These are phyloP conservation scores for Lobosporangium transversale DNA, from an alignment of 192 early-diverging fungal genomes.

Conservation along the genomic window DNA sequence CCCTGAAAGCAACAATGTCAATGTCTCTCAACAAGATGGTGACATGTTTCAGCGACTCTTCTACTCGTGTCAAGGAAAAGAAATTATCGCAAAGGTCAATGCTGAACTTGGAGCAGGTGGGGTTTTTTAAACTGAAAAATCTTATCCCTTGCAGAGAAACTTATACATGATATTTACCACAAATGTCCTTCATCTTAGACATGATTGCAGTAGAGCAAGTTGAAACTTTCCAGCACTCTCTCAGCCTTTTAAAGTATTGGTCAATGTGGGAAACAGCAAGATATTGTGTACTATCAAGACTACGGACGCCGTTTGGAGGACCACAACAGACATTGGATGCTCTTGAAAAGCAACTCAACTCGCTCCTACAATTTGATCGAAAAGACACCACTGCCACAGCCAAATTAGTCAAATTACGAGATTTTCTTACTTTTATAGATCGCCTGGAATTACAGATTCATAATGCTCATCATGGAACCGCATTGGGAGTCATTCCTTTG, in stretches of 20 bases:
- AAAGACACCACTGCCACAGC: background rate
- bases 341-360: slow-evolving; percentile 57
- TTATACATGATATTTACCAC: background rate
- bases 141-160: no score
- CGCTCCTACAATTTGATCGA: slow-evolving; percentile 22
- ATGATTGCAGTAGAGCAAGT: slow-evolving; percentile 25
- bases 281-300: slow-evolving; percentile 74
- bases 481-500: slow-evolving; percentile 62
- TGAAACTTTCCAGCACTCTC: slow-evolving; percentile 47
- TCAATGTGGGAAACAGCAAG: slow-evolving; percentile 78
- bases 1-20: background rate
- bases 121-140: background rate
- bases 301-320: slow-evolving; percentile 80
- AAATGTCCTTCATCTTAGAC: background rate
- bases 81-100: slow-evolving; percentile 37
- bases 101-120: slow-evolving; percentile 31
- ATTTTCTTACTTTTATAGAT: slow-evolving; percentile 71
- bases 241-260: slow-evolving; percentile 71
- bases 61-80: slow-evolving; percentile 63
- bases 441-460: slow-evolving; percentile 78
- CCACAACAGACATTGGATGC: slow-evolving; percentile 71
- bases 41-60: slow-evolving; percentile 66
- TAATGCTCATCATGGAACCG: slow-evolving; percentile 69
- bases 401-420: slow-evolving; percentile 17
- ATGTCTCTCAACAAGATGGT: slow-evolving; percentile 8